Evolutionary conservation across 805 yeast species (phyloP), one percentile per base, ranked within the genome.

Genomic region (Monosporozyma solicola): DNA sequence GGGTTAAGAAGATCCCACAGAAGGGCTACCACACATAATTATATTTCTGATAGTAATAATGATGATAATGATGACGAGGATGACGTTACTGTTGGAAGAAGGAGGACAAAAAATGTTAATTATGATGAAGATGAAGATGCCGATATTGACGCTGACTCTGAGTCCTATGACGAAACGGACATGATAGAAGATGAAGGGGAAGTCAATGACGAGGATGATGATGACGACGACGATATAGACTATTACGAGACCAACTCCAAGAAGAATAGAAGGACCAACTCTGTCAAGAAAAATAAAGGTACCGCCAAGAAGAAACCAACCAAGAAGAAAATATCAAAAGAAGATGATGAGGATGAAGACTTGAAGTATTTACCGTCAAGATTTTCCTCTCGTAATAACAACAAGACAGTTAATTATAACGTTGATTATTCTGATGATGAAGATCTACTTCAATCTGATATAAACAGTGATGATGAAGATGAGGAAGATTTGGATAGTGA

Each of bases 1-100:
- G 95, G 95, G 1, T 73, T 87, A 52, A 79, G 95, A 69, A 77
- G 95, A 59, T 84, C 91, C 4, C 82, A 82, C 45, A 74, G 94
- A 61, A 43, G 46, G n/a, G 15, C 46, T 24, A 29, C 25, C 10
- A 29, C 25, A 3, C 80, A 84, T 9, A 74, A 82, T 55, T 59
- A 70, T 3, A 62, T 61, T 47, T 72, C 73, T 20, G 69, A 61
- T 35, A 53, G 59, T 54, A 49, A 55, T 54, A 65, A 61, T 20
- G 63, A 62, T 44, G 55, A 56, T 33, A 63, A 60, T 6, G 66
- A 61, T 20, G 68, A 63, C 16, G 71, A 65, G 2, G 65, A 62
- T 22, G 62, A 47, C n/a, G 47, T 47, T 11, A 47, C 31, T 5
- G 41, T 48, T 5, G 39, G 41, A 22, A 53, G 52, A 25, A 51